Base-by-base conservation (phyloP, 2,329 filamentous ascomycete genomes). In the Alternaria brassicicola region DNA sequence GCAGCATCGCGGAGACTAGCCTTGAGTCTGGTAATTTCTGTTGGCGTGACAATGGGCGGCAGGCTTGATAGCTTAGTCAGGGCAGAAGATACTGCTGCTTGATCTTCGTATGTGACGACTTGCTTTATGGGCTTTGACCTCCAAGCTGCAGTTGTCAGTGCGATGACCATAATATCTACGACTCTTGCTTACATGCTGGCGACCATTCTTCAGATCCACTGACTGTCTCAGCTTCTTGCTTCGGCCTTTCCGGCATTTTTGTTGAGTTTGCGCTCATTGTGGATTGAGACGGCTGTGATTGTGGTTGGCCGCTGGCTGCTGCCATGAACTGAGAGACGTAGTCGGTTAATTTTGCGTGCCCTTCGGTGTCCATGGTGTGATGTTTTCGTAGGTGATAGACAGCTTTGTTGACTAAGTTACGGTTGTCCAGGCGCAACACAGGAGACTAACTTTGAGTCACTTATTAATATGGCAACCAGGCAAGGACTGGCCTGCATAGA, bases 1-100 rank as follows among this genome's bases (percentile, higher is more conserved):
- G 95, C 95, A 6, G 96, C 95, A 80, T 97, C 92, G 58, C 87
- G 87, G 21, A 99, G 84, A 69, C 87, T 89, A 51, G 86, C 83
- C 74, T 93, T 93, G 52, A 99, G 85, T 63, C 87, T 89, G 67
- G 86, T 83, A 72, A 99, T 96, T 78, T 95, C 92, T 47, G 84
- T 84, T 4, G 91, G 89, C 55, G 91, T 91, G 28, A 95, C 92
- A 47, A 95, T 86, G 23, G 91, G 91, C 6, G 92, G 91, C 8
- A 95, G 82, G 26, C 83, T 83, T 46, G 84, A 79, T 35, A 95
- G 87, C 76, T 92, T 89, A 2, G 79, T 76, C 43, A 88, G 79
- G 13, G 89, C 86, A 45, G 83, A 83, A 50, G 83, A 77, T 36
- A 93, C 83, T 21, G 84, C 85, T 13, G 78, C 74, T 38, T 82